Evolutionary conservation across 306 rosid species (phyloP).

Genomic region (Glycine latifolia): DNA sequence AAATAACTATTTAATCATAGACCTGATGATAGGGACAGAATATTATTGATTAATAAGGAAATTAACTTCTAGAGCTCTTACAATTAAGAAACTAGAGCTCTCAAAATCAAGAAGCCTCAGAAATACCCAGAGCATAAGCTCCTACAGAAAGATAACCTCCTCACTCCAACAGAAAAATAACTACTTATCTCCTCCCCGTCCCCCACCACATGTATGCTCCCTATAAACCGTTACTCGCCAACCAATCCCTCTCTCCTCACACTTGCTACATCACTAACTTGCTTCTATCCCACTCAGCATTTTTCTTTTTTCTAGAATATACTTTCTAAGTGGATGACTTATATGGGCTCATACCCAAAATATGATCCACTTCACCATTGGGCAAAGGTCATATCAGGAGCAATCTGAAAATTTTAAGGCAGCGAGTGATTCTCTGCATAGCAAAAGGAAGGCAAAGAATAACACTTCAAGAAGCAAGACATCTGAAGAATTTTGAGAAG

Average conservation of each 20-base stretch:
- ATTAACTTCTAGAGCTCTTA: background rate
- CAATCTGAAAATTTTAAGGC: constrained; percentile 12
- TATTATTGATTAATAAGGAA: background rate
- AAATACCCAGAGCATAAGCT: background rate
- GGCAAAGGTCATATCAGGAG: background rate
- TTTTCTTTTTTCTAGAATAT: constrained; percentile 16
- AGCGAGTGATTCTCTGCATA: constrained; percentile 24
- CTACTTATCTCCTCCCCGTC: background rate
- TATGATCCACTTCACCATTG: constrained; percentile 8
- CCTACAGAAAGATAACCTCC: background rate
- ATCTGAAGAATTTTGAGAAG: constrained; percentile 40
- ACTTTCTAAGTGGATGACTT: constrained; percentile 3
- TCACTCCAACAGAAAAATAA: background rate
- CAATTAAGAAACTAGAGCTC: background rate
- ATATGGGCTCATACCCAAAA: background rate
- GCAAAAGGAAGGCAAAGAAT: constrained; percentile 32
- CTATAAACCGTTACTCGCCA: background rate
- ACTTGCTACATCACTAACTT: background rate
- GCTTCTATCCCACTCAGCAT: background rate
- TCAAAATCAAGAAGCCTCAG: background rate
- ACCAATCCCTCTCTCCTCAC: constrained; percentile 1
- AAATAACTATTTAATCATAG: constrained; percentile 29
- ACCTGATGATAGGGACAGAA: background rate
- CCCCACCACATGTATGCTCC: background rate
- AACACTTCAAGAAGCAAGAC: constrained; percentile 30